A percentile compares a stretch with the other conserved stretches of the same genome.
These are phyloP conservation scores for Yamadazyma conglobata DNA, from an alignment of 1,139 yeast species.

Conservation along the genomic window DNA sequence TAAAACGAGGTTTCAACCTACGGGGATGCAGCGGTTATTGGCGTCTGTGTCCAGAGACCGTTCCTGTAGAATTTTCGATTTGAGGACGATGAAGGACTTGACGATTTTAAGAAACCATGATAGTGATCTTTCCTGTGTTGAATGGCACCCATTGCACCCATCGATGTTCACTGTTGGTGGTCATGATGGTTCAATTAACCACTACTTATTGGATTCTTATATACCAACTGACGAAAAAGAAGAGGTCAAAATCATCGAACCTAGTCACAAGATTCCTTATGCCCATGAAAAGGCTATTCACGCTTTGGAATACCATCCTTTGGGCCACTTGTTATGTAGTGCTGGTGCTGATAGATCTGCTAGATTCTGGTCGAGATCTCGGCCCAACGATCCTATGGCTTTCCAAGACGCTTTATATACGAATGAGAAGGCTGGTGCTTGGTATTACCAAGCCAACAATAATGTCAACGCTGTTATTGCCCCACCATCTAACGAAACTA, in stretches of 20 bases:
- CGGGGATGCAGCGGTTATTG: slow-evolving; percentile 61
- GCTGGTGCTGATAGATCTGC: slow-evolving; percentile 94
- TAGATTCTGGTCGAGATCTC: slow-evolving; percentile 91
- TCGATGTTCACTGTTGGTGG: slow-evolving; percentile 81
- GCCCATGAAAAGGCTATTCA: slow-evolving; percentile 95
- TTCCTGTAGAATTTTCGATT: slow-evolving; percentile 82
- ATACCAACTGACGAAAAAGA: slow-evolving; percentile 31
- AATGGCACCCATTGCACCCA: slow-evolving; percentile 92
- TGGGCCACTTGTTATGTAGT: slow-evolving; percentile 86
- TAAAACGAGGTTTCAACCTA: slow-evolving; percentile 76
- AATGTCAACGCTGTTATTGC: slow-evolving; percentile 57
- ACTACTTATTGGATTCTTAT: slow-evolving; percentile 64
- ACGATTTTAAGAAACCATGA: slow-evolving; percentile 74
- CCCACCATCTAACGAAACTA: slow-evolving; percentile 19
- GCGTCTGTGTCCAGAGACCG: slow-evolving; percentile 90
- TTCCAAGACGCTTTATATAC: slow-evolving; percentile 75
- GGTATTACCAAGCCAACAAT: slow-evolving; percentile 70
- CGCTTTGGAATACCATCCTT: slow-evolving; percentile 86
- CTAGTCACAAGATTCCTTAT: slow-evolving; percentile 70
- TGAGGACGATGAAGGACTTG: slow-evolving; percentile 78
- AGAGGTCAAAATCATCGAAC: slow-evolving; percentile 30
- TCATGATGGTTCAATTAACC: slow-evolving; percentile 82
- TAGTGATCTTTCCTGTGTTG: slow-evolving; percentile 77
- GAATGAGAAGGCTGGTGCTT: slow-evolving; percentile 66
- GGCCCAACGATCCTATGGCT: slow-evolving; percentile 85